Base-by-base conservation (phyloP, 2,329 filamentous ascomycete species). In the Epichloe aotearoae region DNA sequence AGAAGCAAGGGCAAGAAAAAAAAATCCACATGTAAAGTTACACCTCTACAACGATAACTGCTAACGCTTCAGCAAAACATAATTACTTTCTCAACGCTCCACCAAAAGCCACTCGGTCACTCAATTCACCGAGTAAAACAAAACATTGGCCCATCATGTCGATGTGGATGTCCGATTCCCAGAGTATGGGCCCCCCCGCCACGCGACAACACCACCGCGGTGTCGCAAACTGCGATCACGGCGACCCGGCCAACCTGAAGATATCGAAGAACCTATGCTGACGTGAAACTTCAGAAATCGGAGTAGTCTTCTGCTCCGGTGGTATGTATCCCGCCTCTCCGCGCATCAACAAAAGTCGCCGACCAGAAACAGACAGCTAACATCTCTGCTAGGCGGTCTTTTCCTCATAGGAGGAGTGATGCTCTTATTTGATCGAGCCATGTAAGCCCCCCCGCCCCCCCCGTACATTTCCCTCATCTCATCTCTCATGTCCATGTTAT, bases 351-450 rank as follows among this genome's bases (percentile, higher is more conserved):
- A 30, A 30, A 30, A 30, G 50, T 33, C 47, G 30, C 11, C 17
- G 52, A 54, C 51, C 45, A 58, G 7, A 56, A 57, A 59, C 55
- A 61, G 56, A n/a, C 12, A 11, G 19, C 26, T 38, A 33, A 45
- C 40, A 38, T 8, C 15, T 26, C 15, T 19, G 11, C 6, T 66
- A 95, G 91, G 91, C 68, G 88, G 86, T 58, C 84, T 97, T 74
- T 98, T 98, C 76, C 80, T 98, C 52, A 79, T 96, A 64, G 87
- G 88, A 64, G 93, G 93, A 54, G 88, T 98, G 10, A 77, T 98
- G 70, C 80, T 98, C 70, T 97, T 98, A 74, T 98, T 98, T 73
- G 93, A 98, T 71, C 82, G 93, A 57, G 88, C 93, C 62, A 90
- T 97, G 88, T 91, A 74, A 63, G 83, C 74, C n/a, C n/a, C n/a